A percentile compares a stretch with the other conserved stretches of the same genome.
Evolutionary conservation across 2,329 filamentous ascomycete genomes (phyloP).

Genomic region (Hymenoscyphus linearis): DNA sequence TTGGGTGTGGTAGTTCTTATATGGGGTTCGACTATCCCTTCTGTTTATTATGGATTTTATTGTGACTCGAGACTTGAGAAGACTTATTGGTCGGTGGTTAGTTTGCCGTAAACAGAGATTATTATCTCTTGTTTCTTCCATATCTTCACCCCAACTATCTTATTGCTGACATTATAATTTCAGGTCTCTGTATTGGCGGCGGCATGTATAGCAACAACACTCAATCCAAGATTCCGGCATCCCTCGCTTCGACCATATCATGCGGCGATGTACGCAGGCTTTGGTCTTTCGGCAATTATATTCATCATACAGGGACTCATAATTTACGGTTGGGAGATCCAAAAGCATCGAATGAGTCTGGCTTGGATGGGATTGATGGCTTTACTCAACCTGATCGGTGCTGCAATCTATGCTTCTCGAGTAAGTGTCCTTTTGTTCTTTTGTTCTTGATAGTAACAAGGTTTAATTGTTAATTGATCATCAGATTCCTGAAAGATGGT

Average conservation of each 20-base stretch:
- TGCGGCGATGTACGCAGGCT: slow-evolving; percentile 21
- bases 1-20: slow-evolving; percentile 37
- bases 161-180: not conserved
- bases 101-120: not conserved
- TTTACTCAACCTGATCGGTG: slow-evolving; percentile 16
- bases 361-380: slow-evolving; percentile 12
- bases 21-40: slow-evolving; percentile 36
- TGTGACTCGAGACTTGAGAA: slow-evolving; percentile 33
- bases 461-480: not conserved
- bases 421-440: not conserved
- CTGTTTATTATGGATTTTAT: slow-evolving; percentile 38
- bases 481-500: slow-evolving; percentile 28
- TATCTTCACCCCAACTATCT: not conserved
- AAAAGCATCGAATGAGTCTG: slow-evolving; percentile 20
- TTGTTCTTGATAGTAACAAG: not conserved
- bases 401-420: slow-evolving; percentile 14
- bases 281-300: slow-evolving; percentile 25
- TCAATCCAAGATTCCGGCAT: slow-evolving; percentile 19
- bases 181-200: slow-evolving; percentile 30
- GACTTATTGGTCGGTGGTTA: slow-evolving; percentile 35
- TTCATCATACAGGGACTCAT: slow-evolving; percentile 26
- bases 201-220: slow-evolving; percentile 31
- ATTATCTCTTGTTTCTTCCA: no score
- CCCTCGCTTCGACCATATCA: slow-evolving; percentile 19
- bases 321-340: slow-evolving; percentile 17